Percentiles rank a stretch among this genome's conserved stretches.
phyloP scores from a whole-genome alignment of 768 basidiomycete genomes.

The Suillus discolor region DNA sequence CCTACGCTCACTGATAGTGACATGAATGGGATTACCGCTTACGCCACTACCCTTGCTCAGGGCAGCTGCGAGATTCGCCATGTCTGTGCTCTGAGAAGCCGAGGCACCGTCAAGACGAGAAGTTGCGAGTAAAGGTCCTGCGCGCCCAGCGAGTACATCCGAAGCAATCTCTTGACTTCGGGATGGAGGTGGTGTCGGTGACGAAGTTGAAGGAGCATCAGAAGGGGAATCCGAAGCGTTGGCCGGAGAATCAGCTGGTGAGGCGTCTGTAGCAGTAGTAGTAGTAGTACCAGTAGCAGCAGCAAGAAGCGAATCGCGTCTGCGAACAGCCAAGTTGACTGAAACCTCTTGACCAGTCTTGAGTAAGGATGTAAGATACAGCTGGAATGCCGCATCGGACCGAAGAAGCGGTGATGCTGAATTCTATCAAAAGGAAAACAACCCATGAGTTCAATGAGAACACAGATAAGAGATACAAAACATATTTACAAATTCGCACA shows the following conservation, averaged over 20 bases:
- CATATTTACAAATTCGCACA: conserved; percentile 76
- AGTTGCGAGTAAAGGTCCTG: conserved; percentile 11
- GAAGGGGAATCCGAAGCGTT: conserved; percentile 13
- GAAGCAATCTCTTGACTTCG: conserved; percentile 46
- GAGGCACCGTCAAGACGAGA: conserved; percentile 8
- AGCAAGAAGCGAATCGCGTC: conserved; percentile 64
- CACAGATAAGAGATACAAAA: background rate
- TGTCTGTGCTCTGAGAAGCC: conserved; percentile 27
- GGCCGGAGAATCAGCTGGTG: conserved; percentile 11
- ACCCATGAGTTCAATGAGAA: conserved; percentile 13
- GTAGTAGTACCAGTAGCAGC: conserved; percentile 28
- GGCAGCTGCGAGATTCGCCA: conserved; percentile 45
- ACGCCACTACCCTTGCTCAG: conserved; percentile 46
- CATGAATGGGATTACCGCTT: conserved; percentile 68
- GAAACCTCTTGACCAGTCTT: conserved; percentile 58
- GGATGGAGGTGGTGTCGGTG: conserved; percentile 30
- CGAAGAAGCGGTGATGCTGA: conserved; percentile 67
- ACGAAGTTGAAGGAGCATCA: conserved; percentile 17
- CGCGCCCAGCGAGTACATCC: conserved; percentile 36
- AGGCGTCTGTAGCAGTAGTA: conserved; percentile 13
- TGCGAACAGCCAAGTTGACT: conserved; percentile 65
- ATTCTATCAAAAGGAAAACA: conserved; percentile 45
- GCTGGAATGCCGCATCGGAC: conserved; percentile 71
- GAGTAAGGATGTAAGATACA: conserved; percentile 72
- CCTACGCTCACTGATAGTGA: conserved; percentile 82